Base-by-base conservation (phyloP, 768 basidiomycete genomes). In the Astraeus odoratus region DNA sequence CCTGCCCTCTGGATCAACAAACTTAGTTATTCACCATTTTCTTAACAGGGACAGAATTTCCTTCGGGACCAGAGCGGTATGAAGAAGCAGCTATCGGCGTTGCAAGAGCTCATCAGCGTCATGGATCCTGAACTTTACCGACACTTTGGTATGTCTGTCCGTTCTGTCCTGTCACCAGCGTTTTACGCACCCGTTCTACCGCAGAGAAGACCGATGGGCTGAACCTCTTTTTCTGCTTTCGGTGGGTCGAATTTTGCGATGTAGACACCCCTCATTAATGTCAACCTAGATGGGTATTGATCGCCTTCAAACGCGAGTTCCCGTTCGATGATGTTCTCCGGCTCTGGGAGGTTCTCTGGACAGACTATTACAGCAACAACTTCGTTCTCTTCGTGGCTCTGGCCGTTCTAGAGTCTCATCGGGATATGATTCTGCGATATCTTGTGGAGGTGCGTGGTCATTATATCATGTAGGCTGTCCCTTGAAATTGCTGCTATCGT, bases 161-260 rank as follows among this genome's bases (percentile, higher is more conserved):
- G 26, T 30, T 41, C 39, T 8, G 15, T 18, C 24, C 29, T 19
- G 8, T 6, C 16, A 27, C 8, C 16, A 33, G 24, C 18, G 37
- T 15, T 39, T 20, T 50, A 45, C 49, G 33, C 18, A 3, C 26
- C 22, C 10, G 20, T 34, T 13, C 19, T 12, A 12, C 23, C 48
- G 73, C 73, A 91, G 80, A 98, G 77, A 81, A 87, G 59, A 76
- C 82, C 1, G 94, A 94, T 50, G 84, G 79, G 1, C 72, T 98
- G 50, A 97, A 98, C 64, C 64, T 98, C 23, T 98, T 98, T 73
- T 97, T 97, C 73, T 97, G 93, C 65, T 99, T 97, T 78, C 80
- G 95, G 80, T 94, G 71, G 56, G 77, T 60, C 16, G 38, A n/a
- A 24, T 38, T 5, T 8, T 20, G 16, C 25, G 18, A 37, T 13